Evolutionary conservation across 2,329 filamentous ascomycete genomes (phyloP), one percentile per base, ranked within the genome.

Genomic region (Xylogone sp.): DNA sequence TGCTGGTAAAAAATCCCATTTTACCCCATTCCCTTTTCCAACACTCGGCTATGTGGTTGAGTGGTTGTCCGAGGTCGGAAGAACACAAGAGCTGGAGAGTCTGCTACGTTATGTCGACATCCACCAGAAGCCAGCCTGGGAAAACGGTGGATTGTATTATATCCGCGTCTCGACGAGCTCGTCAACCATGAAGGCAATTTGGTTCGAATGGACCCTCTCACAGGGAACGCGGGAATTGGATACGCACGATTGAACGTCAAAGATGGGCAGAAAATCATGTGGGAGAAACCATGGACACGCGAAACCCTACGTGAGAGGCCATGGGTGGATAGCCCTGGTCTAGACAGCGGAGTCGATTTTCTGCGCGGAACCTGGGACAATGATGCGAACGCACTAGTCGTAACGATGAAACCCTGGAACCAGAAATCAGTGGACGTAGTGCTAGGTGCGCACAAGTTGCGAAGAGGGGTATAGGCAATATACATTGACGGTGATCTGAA

Each of bases 171-270:
- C 27, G 65, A 64, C 20, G 45, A 46, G 6, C 42, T 48, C 1
- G 50, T 56, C n/a, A 61, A 69, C 48, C 49, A 59, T 3, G 45
- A 63, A 0, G 57, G 56, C 2, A 54, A 62, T 6, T 62, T 61
- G 55, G 61, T 53, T 1, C 53, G 56, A 42, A 61, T 70, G 50
- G 68, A 72, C 21, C 67, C 68, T 0, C 69, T 65, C 19, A 59
- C 67, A 0, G 67, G 71, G 0, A 71, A 73, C 51, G 62, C 62
- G 1, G 62, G 56, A 0, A 65, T 72, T 50, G 68, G 61, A 1
- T 72, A 72, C 43, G 62, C 62, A 4, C 54, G 69, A 20, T 54
- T 71, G 20, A 71, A 72, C 50, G 64, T 71, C 12, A 48, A 57
- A 5, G 62, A 69, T 52, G 69, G 70, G 12, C 65, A 67, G 59